Percentiles rank a stretch among this genome's conserved stretches.
These are phyloP conservation scores for Mortierella sp. DNA, from an alignment of 371 early-diverging fungal species.

Conservation along the genomic window DNA sequence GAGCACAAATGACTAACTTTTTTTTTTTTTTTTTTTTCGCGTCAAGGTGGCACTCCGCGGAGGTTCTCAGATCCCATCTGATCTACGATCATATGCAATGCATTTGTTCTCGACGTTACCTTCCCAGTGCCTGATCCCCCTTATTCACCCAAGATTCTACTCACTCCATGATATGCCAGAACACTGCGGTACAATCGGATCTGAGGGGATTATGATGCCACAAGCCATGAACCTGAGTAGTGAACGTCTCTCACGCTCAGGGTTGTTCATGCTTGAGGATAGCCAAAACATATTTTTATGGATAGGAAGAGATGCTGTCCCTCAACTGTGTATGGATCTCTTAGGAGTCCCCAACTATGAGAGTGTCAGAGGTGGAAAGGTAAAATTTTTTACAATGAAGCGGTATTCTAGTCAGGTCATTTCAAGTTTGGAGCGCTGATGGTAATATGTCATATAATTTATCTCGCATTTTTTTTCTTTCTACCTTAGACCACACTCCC, in stretches of 20 bases:
- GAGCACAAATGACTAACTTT: not conserved
- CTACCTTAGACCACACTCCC: slow-evolving; percentile 65
- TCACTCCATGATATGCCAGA: slow-evolving; percentile 87
- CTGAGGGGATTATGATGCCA: slow-evolving; percentile 75
- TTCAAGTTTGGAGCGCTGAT: not conserved
- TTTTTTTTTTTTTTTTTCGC: not conserved
- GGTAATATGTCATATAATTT: not conserved
- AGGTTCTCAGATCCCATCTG: slow-evolving; percentile 79
- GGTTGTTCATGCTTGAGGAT: slow-evolving; percentile 88
- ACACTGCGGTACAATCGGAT: slow-evolving; percentile 71
- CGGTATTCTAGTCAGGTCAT: no score
- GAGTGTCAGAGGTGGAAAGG: slow-evolving; percentile 72
- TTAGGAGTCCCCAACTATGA: slow-evolving; percentile 75
- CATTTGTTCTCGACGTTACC: slow-evolving; percentile 82
- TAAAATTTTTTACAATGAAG: slow-evolving; percentile 13
- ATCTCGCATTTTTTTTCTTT: not conserved
- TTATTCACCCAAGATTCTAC: slow-evolving; percentile 84
- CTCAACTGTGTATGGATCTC: slow-evolving; percentile 80
- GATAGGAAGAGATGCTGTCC: slow-evolving; percentile 85
- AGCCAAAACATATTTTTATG: slow-evolving; percentile 89
- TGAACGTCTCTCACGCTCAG: slow-evolving; percentile 87
- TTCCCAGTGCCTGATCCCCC: slow-evolving; percentile 81
- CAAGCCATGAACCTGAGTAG: slow-evolving; percentile 84
- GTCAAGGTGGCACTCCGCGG: slow-evolving; percentile 71
- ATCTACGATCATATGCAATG: slow-evolving; percentile 79